Evolutionary conservation across 805 yeast genomes (phyloP).

Genomic region (Saccharomycopsis synnaedendra): DNA sequence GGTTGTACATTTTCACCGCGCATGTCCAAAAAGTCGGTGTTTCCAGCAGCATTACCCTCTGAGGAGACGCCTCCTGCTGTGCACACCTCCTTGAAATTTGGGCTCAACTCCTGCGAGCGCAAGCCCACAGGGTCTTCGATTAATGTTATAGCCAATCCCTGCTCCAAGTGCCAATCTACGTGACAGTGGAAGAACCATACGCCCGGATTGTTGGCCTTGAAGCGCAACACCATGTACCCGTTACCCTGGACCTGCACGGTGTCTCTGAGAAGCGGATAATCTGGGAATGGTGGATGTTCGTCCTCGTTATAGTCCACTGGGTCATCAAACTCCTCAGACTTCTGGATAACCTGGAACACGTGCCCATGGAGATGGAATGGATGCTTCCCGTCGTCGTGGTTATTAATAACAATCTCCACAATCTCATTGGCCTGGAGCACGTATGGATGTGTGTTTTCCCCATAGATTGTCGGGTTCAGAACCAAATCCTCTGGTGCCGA

Average conservation of each 20-base stretch:
- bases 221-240: slow-evolving; percentile 59
- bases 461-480: slow-evolving; percentile 52
- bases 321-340: slow-evolving; percentile 41
- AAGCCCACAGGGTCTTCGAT: slow-evolving; percentile 58
- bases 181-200: slow-evolving; percentile 94
- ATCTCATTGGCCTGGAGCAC: slow-evolving; percentile 50
- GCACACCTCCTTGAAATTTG: slow-evolving; percentile 42
- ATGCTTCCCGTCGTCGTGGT: slow-evolving; percentile 69
- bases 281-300: slow-evolving; percentile 35
- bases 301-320: slow-evolving; percentile 45
- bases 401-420: slow-evolving; percentile 68
- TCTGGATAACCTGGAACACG: slow-evolving; percentile 48
- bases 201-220: slow-evolving; percentile 82
- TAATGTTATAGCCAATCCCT: slow-evolving; percentile 64
- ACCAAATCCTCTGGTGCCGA: slow-evolving; percentile 47
- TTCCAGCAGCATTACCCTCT: slow-evolving; percentile 69
- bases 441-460: slow-evolving; percentile 55
- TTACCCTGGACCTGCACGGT: slow-evolving; percentile 57
- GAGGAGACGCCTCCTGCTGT: slow-evolving; percentile 31
- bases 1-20: slow-evolving; percentile 51
- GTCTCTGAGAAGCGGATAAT: slow-evolving; percentile 57
- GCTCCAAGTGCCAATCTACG: slow-evolving; percentile 75
- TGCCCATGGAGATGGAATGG: slow-evolving; percentile 78
- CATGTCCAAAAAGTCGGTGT: slow-evolving; percentile 43
- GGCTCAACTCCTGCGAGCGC: slow-evolving; percentile 32